Evolutionary conservation across 495 filamentous ascomycete genomes (phyloP).

Genomic region (Hypoxylon intermedium): DNA sequence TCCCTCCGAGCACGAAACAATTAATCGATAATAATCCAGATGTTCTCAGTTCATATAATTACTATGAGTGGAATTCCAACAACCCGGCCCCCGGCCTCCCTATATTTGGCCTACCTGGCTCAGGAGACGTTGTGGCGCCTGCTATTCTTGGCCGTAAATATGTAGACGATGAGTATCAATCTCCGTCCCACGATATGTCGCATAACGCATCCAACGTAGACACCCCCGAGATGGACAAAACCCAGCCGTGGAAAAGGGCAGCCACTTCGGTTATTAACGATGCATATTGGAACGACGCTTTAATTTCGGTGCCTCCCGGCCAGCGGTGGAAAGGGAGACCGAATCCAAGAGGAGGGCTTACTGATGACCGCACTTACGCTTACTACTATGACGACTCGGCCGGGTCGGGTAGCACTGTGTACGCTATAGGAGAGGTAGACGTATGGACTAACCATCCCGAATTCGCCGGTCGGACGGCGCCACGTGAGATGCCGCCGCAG

Average conservation of each 20-base stretch:
- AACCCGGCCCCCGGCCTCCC: too few relatives aligned
- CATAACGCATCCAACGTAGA: too few relatives aligned
- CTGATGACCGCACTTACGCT: background rate
- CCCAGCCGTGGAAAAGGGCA: background rate
- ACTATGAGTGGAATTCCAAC: too few relatives aligned
- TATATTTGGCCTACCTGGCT: too few relatives aligned
- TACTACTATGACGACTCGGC: constrained; percentile 8
- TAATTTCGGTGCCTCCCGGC: constrained; percentile 2
- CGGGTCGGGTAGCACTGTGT: background rate
- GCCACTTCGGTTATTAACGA: background rate
- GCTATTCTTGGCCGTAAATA: too few relatives aligned
- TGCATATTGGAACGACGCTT: background rate
- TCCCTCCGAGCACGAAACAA: too few relatives aligned
- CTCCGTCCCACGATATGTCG: too few relatives aligned
- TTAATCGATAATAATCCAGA: too few relatives aligned
- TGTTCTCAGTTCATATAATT: too few relatives aligned
- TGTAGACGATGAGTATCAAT: too few relatives aligned
- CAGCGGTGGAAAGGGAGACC: background rate
- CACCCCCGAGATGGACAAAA: too few relatives aligned
- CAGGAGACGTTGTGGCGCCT: too few relatives aligned
- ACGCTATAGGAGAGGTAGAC: background rate
- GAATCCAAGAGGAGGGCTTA: background rate
- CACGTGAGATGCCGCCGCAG: background rate
- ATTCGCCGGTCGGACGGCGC: background rate
- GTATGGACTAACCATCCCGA: background rate